Percentiles rank a stretch among this genome's conserved stretches.
These are phyloP conservation scores for Paramecium sexaurelia DNA, from an alignment of 73 alveolate genomes.

Conservation along the genomic window DNA sequence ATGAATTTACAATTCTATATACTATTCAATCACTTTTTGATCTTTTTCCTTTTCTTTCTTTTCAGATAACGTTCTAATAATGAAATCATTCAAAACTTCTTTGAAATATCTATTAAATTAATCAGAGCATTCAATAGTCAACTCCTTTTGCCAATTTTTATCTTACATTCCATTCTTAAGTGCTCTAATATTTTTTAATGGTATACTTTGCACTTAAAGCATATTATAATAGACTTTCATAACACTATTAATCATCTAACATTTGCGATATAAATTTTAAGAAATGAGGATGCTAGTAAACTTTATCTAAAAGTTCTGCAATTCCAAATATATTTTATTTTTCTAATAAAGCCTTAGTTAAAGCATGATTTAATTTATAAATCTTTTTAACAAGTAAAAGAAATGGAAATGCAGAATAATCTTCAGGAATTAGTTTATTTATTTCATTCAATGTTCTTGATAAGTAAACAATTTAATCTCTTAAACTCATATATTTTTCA, in stretches of 20 bases:
- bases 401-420: not conserved
- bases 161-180: not conserved
- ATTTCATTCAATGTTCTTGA: constrained; percentile 22
- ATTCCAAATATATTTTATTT: not conserved
- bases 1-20: not conserved
- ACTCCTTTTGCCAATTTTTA: not conserved
- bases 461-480: constrained; percentile 31
- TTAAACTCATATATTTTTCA: constrained; percentile 8
- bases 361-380: not conserved
- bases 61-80: not conserved
- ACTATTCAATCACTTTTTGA: not conserved
- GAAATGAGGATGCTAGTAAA: not conserved
- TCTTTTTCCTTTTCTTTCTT: not conserved
- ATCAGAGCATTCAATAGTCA: not conserved
- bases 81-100: constrained; percentile 23
- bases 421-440: not conserved
- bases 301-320: not conserved
- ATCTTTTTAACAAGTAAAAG: not conserved
- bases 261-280: not conserved
- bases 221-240: not conserved
- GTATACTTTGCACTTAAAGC: not conserved
- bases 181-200: not conserved
- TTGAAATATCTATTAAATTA: not conserved
- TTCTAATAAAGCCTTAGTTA: not conserved
- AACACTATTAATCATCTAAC: not conserved